Base-by-base conservation (phyloP, 208 protist genomes). In the Leishmania gerbilli region DNA sequence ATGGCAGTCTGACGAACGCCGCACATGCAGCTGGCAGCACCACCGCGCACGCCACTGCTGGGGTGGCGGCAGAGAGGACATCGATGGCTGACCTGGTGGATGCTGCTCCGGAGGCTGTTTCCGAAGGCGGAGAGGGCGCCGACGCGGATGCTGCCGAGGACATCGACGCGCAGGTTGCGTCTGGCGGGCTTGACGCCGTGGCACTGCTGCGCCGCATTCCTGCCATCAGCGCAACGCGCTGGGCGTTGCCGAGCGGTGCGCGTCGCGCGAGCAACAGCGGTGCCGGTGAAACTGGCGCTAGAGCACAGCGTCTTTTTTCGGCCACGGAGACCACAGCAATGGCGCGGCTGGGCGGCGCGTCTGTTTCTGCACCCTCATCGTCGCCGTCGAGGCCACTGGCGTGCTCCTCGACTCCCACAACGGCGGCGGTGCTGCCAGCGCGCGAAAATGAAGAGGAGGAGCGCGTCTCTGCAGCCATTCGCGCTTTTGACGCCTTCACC, bases 191-290 rank as follows among this genome's bases (percentile, higher is more conserved):
- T 19, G 88, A 95, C 79, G 89, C 91, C 15, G 67, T 95, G 42
- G 42, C 85, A 37, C 77, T 95, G 58, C 83, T 95, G 77, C 79
- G 83, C 19, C 82, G 75, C 34, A 74, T 95, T 31, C 81, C 83
- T 40, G 79, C 84, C 60, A 78, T 87, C 76, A 55, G 74, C 40
- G 84, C 80, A 0, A 81, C 79, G 15, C 86, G 71, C 21, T 84
- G 79, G 85, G 40, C 37, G 37, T 37, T 82, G 56, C 72, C 80
- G 19, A 74, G 68, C n/a, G 24, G 40, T 27, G 40, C 37, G 17
- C 40, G 27, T 17, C 74, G 27, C 77, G 27, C n/a, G 51, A 27
- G 34, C 9, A 13, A 53, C 37, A 40, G 34, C 42, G 8, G 21
- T 37, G 19, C 40, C 58, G 68, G 55, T 42, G 7, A 67, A 27